Conservation (phyloP, 176 grass and related monocot genomes). For the Triticum timopheevii region DNA sequence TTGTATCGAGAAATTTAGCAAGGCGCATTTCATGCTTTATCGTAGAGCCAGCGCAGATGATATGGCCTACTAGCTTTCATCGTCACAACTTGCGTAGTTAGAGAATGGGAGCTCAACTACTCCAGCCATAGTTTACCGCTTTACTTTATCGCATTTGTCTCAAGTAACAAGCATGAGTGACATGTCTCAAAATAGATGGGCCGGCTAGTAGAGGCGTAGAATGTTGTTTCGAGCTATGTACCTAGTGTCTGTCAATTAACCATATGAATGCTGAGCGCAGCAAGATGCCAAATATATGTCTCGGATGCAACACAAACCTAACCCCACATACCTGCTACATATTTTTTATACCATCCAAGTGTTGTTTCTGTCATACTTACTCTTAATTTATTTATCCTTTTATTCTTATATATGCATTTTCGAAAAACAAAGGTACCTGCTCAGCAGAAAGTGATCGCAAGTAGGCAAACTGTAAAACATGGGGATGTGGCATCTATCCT, state of each 20-base stretch:
- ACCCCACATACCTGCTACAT: conserved; percentile 20
- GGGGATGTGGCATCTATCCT: neutral
- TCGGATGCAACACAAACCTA: conserved; percentile 13
- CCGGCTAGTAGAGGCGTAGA: neutral
- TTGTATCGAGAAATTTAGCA: neutral
- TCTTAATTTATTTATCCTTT: neutral
- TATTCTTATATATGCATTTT: neutral
- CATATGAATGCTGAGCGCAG: neutral
- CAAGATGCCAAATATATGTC: neutral
- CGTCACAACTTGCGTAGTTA: neutral
- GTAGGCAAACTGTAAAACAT: neutral
- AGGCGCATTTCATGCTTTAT: neutral
- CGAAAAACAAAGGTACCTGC: neutral
- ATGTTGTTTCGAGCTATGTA: neutral
- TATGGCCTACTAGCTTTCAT: neutral
- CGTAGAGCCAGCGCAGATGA: neutral
- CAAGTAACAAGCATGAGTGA: neutral
- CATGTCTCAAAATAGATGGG: neutral
- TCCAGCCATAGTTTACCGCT: neutral
- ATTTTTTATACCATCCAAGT: neutral
- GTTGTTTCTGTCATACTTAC: neutral
- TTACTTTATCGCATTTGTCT: neutral
- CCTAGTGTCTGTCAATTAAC: neutral
- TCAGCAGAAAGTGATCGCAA: neutral
- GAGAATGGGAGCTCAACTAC: conserved; percentile 10